Base-by-base conservation (phyloP, 306 rosid species). In the Medicago ruthenica region DNA sequence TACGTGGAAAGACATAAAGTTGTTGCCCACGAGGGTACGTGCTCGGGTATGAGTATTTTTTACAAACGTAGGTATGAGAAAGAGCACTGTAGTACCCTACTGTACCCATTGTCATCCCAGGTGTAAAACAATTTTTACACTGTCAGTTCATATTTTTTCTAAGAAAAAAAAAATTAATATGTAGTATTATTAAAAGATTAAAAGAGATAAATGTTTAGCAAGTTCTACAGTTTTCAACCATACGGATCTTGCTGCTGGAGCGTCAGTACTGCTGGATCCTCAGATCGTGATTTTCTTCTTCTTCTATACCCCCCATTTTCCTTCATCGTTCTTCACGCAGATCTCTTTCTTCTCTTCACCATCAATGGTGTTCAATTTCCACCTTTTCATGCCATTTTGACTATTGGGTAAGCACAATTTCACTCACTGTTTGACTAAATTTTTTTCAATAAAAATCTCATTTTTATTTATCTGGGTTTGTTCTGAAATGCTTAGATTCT, bases 211-310 rank as follows among this genome's bases (percentile, higher is more conserved):
- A 75, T 50, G 71, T 41, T 27, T 64, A 51, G 11, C 41, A 65
- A 36, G 67, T 18, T 50, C 67, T 37, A 54, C 50, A 55, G 57
- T 82, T 85, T 85, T 75, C 81, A 76, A 79, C 79, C 74, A 82
- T 67, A 66, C 81, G 86, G 90, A 87, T 89, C 88, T 83, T 76
- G 85, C 74, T 75, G 76, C 51, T 61, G 80, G 82, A 77, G 70
- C 76, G 83, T 79, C 57, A 20, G 22, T 69, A 77, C 63, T 42
- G 37, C 9, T 61, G 79, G 86, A 76, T 82, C 84, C 86, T 82
- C 83, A 81, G 86, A 88, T 88, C 91, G 81, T 76, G 76, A 82
- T 87, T 88, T 79, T 71, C 65, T 66, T 61, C 50, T 34, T 76
- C 70, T 39, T 61, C 82, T 40, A 36, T 83, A 17, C 80, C 61